These are phyloP conservation scores for Macroventuria anomochaeta DNA, from an alignment of 2,329 filamentous ascomycete species.

Conservation along the genomic window DNA sequence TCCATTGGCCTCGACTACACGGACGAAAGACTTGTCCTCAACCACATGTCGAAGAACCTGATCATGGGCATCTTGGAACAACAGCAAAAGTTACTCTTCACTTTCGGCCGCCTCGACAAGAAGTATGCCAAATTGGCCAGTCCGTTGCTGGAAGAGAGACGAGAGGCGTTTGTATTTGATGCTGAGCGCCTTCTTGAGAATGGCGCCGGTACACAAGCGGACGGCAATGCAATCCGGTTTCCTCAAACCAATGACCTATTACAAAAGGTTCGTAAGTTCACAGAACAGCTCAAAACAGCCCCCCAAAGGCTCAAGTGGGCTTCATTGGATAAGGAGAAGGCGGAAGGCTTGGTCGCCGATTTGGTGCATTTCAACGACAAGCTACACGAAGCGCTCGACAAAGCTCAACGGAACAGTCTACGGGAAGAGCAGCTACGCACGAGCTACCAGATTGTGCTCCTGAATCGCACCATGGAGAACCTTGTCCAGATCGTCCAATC, in stretches of 20 bases:
- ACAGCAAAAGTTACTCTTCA: slow-evolving; percentile 39
- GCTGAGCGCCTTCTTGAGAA: slow-evolving; percentile 20
- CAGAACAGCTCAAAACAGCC: slow-evolving; percentile 31
- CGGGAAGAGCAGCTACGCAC: slow-evolving; percentile 42
- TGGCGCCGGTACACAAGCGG: background rate
- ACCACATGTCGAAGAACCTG: slow-evolving; percentile 41
- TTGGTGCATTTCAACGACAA: slow-evolving; percentile 47
- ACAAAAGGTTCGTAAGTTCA: slow-evolving; percentile 40
- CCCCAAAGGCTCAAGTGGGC: slow-evolving; percentile 44
- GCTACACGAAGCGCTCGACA: slow-evolving; percentile 44
- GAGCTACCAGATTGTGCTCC: slow-evolving; percentile 47
- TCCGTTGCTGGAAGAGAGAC: slow-evolving; percentile 38
- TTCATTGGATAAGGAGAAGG: slow-evolving; percentile 34
- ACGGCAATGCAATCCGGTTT: slow-evolving; percentile 39
- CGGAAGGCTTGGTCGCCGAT: slow-evolving; percentile 42
- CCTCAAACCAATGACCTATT: slow-evolving; percentile 38
- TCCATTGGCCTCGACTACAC: slow-evolving; percentile 42
- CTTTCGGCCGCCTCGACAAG: slow-evolving; percentile 42
- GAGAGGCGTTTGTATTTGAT: slow-evolving; percentile 21
- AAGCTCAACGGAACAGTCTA: slow-evolving; percentile 38
- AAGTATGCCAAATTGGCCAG: slow-evolving; percentile 38
- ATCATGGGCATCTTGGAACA: slow-evolving; percentile 47
- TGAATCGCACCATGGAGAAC: slow-evolving; percentile 46
- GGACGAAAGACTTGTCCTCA: slow-evolving; percentile 42
- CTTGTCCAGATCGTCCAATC: slow-evolving; percentile 45